Conservation (phyloP, 352 stramenopile genomes). For the Aphanomyces stellatus region DNA sequence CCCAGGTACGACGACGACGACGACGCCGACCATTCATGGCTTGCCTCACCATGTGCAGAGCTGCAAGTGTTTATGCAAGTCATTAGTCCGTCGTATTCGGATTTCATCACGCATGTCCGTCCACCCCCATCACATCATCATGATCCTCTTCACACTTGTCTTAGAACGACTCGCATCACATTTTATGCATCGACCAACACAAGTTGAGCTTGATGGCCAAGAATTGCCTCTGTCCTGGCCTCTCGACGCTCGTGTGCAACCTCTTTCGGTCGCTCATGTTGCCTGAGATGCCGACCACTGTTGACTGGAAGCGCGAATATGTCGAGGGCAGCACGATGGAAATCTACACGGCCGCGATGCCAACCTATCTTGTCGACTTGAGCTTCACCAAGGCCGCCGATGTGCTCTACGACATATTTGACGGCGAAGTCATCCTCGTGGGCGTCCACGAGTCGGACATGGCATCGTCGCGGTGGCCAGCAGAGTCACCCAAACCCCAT, state of each 20-base stretch:
- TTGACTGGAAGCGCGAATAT: slow-evolving; percentile 44
- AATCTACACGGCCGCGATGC: slow-evolving; percentile 44
- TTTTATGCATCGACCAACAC: slow-evolving; percentile 54
- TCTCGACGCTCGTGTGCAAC: slow-evolving; percentile 54
- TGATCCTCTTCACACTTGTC: not conserved
- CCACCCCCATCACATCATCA: not conserved
- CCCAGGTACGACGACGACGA: slow-evolving; percentile 14
- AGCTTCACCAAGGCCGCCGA: slow-evolving; percentile 45
- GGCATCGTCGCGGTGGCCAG: not conserved
- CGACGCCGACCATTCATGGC: not conserved
- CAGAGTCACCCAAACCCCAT: too few species aligned
- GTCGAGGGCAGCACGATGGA: slow-evolving; percentile 43
- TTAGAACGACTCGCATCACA: slow-evolving; percentile 33
- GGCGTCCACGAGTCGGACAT: slow-evolving; percentile 31
- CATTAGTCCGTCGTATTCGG: slow-evolving; percentile 37
- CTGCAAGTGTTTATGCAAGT: slow-evolving; percentile 57
- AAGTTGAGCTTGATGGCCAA: slow-evolving; percentile 58
- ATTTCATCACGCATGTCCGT: slow-evolving; percentile 44
- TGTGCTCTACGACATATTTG: slow-evolving; percentile 44
- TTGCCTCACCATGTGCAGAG: slow-evolving; percentile 5
- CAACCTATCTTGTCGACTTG: slow-evolving; percentile 34
- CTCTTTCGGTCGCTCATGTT: slow-evolving; percentile 39
- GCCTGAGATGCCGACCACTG: slow-evolving; percentile 20
- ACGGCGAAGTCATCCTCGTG: slow-evolving; percentile 50
- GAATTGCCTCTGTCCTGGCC: slow-evolving; percentile 47